phyloP scores from a whole-genome alignment of 208 protist species.

The Trypanosoma theileri region DNA sequence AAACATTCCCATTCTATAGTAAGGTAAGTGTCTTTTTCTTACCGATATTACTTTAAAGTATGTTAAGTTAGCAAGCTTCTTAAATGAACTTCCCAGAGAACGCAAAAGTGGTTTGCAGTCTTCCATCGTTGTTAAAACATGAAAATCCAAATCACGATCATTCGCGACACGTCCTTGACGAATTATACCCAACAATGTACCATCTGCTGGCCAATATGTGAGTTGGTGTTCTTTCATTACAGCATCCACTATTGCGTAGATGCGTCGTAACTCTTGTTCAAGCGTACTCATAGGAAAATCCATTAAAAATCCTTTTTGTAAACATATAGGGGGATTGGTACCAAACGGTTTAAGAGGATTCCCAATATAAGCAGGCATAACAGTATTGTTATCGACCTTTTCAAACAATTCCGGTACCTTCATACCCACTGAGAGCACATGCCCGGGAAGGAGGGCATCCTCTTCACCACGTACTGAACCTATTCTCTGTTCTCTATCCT shows the following conservation, averaged over 20 bases:
- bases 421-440: too few relatives aligned
- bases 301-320: slow-evolving; percentile 4
- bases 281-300: slow-evolving; percentile 18
- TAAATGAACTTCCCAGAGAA: slow-evolving; percentile 6
- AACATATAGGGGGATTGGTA: not conserved
- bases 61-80: not conserved
- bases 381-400: not conserved
- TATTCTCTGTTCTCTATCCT: too few relatives aligned
- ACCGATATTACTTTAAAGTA: not conserved
- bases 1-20: slow-evolving; percentile 7
- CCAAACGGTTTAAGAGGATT: slow-evolving; percentile 2
- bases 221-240: slow-evolving; percentile 17
- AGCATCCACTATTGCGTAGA: slow-evolving; percentile 6
- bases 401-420: not conserved
- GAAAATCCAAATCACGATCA: slow-evolving; percentile 25
- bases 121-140: slow-evolving; percentile 11
- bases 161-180: slow-evolving; percentile 22
- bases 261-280: slow-evolving; percentile 21
- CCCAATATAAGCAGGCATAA: not conserved
- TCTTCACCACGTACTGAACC: too few relatives aligned
- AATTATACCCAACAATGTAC: slow-evolving; percentile 20
- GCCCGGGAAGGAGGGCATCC: too few relatives aligned
- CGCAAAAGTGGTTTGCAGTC: slow-evolving; percentile 4
- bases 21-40: slow-evolving; percentile 3
- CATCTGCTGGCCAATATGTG: slow-evolving; percentile 26